phyloP scores from a whole-genome alignment of 1,139 yeast species.

The Ashbya aceris region DNA sequence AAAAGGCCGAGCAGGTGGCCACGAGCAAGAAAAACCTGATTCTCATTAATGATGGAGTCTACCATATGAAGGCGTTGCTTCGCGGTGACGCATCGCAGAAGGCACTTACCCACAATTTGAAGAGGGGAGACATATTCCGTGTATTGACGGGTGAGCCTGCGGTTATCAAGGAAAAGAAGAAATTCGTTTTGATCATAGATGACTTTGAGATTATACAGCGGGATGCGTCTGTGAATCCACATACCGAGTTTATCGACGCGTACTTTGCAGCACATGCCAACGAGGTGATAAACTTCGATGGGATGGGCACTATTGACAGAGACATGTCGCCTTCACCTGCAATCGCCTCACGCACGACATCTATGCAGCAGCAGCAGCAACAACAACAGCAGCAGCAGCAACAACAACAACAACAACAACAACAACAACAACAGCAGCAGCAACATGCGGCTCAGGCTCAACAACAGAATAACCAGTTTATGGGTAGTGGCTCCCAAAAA shows the following conservation, averaged over 20 bases:
- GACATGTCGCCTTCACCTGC: slow-evolving; percentile 12
- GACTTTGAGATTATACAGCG: slow-evolving; percentile 40
- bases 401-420: slow-evolving; percentile 9
- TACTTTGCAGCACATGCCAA: slow-evolving; percentile 49
- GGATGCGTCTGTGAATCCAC: slow-evolving; percentile 34
- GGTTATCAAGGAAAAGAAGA: slow-evolving; percentile 35
- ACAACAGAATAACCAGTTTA: slow-evolving; percentile 9
- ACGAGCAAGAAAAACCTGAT: slow-evolving; percentile 26
- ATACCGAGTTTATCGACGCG: slow-evolving; percentile 40
- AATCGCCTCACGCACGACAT: neutral
- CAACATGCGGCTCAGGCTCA: slow-evolving; percentile 7
- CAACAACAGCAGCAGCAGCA: slow-evolving; percentile 15
- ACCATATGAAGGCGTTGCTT: slow-evolving; percentile 54
- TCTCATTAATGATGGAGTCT: slow-evolving; percentile 56
- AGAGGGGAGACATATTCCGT: slow-evolving; percentile 33
- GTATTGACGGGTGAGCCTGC: slow-evolving; percentile 28
- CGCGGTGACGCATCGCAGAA: slow-evolving; percentile 49
- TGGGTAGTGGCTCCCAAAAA: slow-evolving; percentile 20
- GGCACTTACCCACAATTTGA: slow-evolving; percentile 40
- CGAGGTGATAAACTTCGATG: slow-evolving; percentile 34
- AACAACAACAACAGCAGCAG: slow-evolving; percentile 19
- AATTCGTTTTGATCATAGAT: slow-evolving; percentile 47
- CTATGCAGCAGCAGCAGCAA: slow-evolving; percentile 9
- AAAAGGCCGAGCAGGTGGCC: slow-evolving; percentile 24
- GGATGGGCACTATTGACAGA: slow-evolving; percentile 12